A percentile compares a stretch with the other conserved stretches of the same genome.
phyloP scores from a whole-genome alignment of 768 basidiomycete genomes.

The Naganishia vaughanmartiniae region DNA sequence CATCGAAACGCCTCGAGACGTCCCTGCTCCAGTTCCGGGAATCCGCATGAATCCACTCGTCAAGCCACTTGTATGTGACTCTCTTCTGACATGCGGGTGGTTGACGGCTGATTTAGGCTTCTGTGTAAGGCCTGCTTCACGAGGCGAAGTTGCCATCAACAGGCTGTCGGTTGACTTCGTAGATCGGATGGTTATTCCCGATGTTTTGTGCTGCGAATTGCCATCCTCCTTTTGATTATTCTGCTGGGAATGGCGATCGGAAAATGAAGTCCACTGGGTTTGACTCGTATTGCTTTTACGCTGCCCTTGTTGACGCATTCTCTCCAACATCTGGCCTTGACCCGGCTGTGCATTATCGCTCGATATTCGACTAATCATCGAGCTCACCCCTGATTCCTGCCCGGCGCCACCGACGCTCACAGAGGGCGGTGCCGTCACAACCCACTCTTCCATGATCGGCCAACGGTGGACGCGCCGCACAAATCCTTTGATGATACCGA shows the following conservation, averaged over 20 bases:
- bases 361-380: conserved; percentile 41
- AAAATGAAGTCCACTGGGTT: conserved; percentile 4
- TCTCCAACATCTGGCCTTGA: conserved; percentile 24
- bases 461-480: conserved; percentile 89
- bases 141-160: background rate
- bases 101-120: background rate
- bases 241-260: conserved; percentile 18
- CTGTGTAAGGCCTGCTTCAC: background rate
- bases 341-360: conserved; percentile 29
- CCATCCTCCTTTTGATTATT: background rate
- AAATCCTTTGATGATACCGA: conserved; percentile 98
- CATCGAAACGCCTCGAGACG: background rate
- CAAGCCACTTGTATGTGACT: conserved; percentile 12
- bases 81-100: conserved; percentile 9
- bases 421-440: conserved; percentile 4
- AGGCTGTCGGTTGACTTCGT: conserved; percentile 10
- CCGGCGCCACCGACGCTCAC: conserved; percentile 1
- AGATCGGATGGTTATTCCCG: conserved; percentile 6
- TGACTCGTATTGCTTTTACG: conserved; percentile 19
- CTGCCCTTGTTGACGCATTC: conserved; percentile 16
- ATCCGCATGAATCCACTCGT: conserved; percentile 20
- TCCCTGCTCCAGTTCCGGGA: conserved; percentile 10
- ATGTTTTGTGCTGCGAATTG: conserved; percentile 4
- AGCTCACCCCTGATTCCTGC: conserved; percentile 33
- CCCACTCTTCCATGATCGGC: conserved; percentile 59